Evolutionary conservation across 495 filamentous ascomycete species (phyloP), one percentile per base, ranked within the genome.

Genomic region (Haplographium delicatum): DNA sequence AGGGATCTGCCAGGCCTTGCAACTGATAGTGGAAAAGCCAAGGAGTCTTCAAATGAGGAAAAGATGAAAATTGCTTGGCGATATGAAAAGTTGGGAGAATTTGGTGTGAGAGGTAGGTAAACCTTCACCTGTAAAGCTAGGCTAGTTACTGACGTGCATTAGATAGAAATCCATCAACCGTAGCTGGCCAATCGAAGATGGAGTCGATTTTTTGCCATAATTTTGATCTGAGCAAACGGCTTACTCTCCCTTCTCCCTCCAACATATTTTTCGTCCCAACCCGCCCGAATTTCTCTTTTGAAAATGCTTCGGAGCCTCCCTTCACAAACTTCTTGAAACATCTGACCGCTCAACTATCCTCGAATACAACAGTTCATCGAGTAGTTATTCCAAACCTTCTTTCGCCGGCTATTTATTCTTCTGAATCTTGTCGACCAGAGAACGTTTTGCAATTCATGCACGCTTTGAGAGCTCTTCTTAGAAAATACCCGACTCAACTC

Each of bases 11-110:
- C 93, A 9, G 91, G 83, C 0, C 54, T 93, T 15, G 76, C 81
- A 25, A 74, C 23, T 5, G 23, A 2, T 4, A 11, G 11, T 11
- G 70, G 0, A 16, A 3, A 4, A 4, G 4, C 33, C 18, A 35
- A 13, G 33, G 18, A 35, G 33, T 11, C n/a, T 6, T 6, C 70
- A 75, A 0, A 67, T 65, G 42, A 19, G 11, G 24, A 44, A 26
- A 85, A 81, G 65, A 98, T 98, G 93, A 96, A 95, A 71, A 98
- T 98, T 66, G 93, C 93, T 8, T 98, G 93, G 93, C 72, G 93
- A 65, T 98, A 98, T 69, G 91, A 96, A 64, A 79, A 83, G 16
- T 64, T 96, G 53, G 85, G 89, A 19, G 81, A 85, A 22, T 61
- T 63, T 50, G 53, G 61, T 23, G 24, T 41, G 25, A 56, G 55